Percentiles rank a stretch among this genome's conserved stretches.
These are phyloP conservation scores for Eurotiales sp. DNA, from an alignment of 2,329 filamentous ascomycete species.

Conservation along the genomic window DNA sequence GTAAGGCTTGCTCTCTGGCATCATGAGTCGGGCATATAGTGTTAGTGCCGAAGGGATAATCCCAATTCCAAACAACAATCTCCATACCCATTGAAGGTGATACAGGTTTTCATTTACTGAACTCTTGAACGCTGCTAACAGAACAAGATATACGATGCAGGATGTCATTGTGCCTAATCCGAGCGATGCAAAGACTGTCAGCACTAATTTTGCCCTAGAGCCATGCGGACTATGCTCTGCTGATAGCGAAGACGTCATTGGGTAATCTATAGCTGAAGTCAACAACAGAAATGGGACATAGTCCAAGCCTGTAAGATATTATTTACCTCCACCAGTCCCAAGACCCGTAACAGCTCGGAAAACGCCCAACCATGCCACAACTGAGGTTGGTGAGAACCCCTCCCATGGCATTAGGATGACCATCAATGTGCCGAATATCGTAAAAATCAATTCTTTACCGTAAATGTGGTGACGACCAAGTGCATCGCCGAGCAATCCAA, in stretches of 20 bases:
- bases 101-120: background rate
- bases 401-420: slow-evolving; percentile 22
- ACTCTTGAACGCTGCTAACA: background rate
- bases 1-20: background rate
- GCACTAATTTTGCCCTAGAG: slow-evolving; percentile 17
- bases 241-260: slow-evolving; percentile 11
- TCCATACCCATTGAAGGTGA: slow-evolving; percentile 1
- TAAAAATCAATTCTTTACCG: slow-evolving; percentile 24
- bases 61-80: background rate
- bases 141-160: slow-evolving; percentile 14
- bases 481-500: slow-evolving; percentile 20
- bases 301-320: slow-evolving; percentile 1
- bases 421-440: slow-evolving; percentile 23
- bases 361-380: background rate
- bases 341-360: slow-evolving; percentile 1
- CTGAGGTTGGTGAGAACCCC: background rate
- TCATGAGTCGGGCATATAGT: background rate
- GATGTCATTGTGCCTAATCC: slow-evolving; percentile 22
- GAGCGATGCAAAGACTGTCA: slow-evolving; percentile 22
- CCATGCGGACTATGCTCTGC: slow-evolving; percentile 16
- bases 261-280: slow-evolving; percentile 17
- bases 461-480: slow-evolving; percentile 24
- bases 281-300: too few relatives aligned
- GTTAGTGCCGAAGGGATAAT: background rate
- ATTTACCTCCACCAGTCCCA: background rate